Percentiles rank a stretch among this genome's conserved stretches.
phyloP scores from a whole-genome alignment of 139 green algal species.

The Chlamydomonas eustigma region DNA sequence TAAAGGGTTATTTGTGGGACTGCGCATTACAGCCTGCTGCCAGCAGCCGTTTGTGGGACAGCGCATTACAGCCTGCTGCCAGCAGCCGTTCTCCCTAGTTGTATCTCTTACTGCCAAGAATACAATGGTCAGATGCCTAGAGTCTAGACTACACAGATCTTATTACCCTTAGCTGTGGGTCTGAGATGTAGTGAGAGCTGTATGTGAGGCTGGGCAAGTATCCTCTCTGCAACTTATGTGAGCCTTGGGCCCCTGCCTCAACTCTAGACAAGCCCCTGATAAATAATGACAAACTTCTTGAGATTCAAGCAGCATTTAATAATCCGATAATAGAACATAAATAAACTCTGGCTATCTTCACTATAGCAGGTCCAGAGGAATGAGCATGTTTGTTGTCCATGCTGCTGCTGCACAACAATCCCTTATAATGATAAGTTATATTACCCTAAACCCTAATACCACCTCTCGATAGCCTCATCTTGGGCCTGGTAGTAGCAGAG shows the following conservation, averaged over 20 bases:
- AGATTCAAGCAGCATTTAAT: not conserved
- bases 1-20: too few relatives aligned
- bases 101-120: not conserved
- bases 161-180: constrained; percentile 12
- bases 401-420: not conserved
- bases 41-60: too few relatives aligned
- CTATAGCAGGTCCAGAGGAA: not conserved
- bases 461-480: not conserved
- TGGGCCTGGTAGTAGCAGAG: constrained; percentile 87
- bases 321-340: not conserved
- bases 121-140: not conserved
- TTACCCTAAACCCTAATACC: not conserved
- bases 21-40: too few relatives aligned
- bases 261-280: constrained; percentile 60
- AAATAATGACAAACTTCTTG: not conserved
- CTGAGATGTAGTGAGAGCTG: constrained; percentile 21
- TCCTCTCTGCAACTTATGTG: constrained; percentile 87
- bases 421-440: not conserved
- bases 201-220: constrained; percentile 84
- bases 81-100: not conserved
- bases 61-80: too few relatives aligned
- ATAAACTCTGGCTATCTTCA: not conserved
- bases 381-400: not conserved
- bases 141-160: not conserved
- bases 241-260: constrained; percentile 88